Base-by-base conservation (phyloP, 2,329 filamentous ascomycete genomes). In the Ambrosiella cleistominuta region DNA sequence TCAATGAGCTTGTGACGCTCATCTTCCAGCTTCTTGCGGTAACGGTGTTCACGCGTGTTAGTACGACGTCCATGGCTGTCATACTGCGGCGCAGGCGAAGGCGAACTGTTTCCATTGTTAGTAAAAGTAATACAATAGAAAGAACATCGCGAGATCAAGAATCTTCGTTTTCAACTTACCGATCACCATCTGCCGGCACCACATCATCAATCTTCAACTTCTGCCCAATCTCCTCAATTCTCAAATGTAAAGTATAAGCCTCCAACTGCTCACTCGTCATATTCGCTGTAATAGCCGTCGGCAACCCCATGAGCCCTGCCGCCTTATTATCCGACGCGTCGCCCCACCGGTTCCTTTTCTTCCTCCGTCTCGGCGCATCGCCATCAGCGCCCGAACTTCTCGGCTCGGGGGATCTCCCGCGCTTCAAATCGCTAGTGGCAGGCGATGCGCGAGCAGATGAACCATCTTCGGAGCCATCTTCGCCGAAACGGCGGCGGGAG, bases 121-220 rank as follows among this genome's bases (percentile, higher is more conserved):
- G 44, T 15, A 40, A 59, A 39, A 35, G 42, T 35, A 7, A 15
- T 6, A n/a, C 42, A 4, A 35, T 35, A 54, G n/a, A 59, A 53
- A 15, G 27, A 13, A 2, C 13, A 19, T 7, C 2, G 12, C 7
- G 13, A 47, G 37, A 37, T 17, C 37, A 12, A 58, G 27, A 56
- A 51, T 27, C 44, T 40, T 19, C 27, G 57, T 58, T 17, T 19
- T 38, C 40, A 58, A 74, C 85, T 65, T 77, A 95, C 91, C 93
- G 83, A 69, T 97, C 91, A 65, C 89, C 90, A 73, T 97, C 93
- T 65, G 88, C 88, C 60, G 93, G 93, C 62, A 98, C 93, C 57
- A 98, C 93, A 77, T 98, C 93, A 74, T 97, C 94, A 71, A 98
- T 98, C 68, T 91, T 86, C 65, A 98, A 82, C 79, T 98, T 98